Percentiles rank a stretch among this genome's conserved stretches.
phyloP scores from a whole-genome alignment of 208 protist genomes.

The Crithidia expoeki region DNA sequence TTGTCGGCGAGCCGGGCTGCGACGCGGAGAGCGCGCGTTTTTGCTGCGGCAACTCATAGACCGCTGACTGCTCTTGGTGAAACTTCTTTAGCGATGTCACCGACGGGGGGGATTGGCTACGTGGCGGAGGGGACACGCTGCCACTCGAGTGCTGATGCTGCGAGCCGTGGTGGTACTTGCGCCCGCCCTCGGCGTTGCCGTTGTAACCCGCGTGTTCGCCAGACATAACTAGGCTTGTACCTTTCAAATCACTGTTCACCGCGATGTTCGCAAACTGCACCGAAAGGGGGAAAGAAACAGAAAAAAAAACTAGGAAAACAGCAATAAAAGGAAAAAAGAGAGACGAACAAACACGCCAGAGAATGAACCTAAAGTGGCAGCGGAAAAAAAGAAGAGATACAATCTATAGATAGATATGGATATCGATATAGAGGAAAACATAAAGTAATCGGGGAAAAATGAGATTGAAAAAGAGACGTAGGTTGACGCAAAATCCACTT shows the following conservation, averaged over 20 bases:
- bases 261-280: slow-evolving; percentile 2
- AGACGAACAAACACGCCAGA: background rate
- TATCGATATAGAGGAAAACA: no score
- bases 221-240: background rate
- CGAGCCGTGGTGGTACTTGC: background rate
- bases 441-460: no score
- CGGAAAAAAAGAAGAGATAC: no score
- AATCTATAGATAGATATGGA: no score
- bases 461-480: no score
- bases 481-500: no score
- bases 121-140: slow-evolving; percentile 5
- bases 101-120: background rate
- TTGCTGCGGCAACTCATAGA: background rate
- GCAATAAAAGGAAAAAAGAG: background rate
- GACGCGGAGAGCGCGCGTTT: slow-evolving; percentile 1
- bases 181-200: background rate
- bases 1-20: slow-evolving; percentile 10
- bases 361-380: no score
- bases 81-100: background rate
- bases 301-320: background rate
- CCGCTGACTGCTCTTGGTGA: background rate
- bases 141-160: slow-evolving; percentile 4
- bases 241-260: background rate
- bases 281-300: background rate
- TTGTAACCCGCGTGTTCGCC: background rate